Evolutionary conservation across 2,329 filamentous ascomycete genomes (phyloP), one percentile per base, ranked within the genome.

Genomic region (Byssochlamys sp.): DNA sequence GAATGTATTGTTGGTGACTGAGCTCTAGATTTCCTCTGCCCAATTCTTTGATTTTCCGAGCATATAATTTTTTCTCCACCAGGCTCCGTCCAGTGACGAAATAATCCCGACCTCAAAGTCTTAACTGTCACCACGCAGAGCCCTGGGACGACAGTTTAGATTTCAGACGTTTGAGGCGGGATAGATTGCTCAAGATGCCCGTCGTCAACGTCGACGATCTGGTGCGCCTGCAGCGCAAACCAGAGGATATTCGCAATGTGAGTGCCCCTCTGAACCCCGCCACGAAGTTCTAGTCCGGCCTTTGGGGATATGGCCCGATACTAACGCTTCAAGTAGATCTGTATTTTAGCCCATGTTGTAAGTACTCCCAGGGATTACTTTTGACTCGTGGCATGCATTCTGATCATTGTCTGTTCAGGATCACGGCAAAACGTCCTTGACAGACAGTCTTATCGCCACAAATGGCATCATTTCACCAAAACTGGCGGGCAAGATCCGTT

Each of bases 391-490:
- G 58, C 58, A 51, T 61, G 45, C 33, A 48, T 7, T n/a, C 31
- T 7, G 1, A 48, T n/a, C 9, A 48, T 57, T 50, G 55, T 54
- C 60, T 53, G 59, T 67, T 48, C 69, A 86, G 84, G 94, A 99
- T 73, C 94, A 99, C 81, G 94, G 94, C 68, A 99, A 99, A 76
- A 99, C 94, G 2, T 97, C 94, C 33, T 84, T 99, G 65, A 95
- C 91, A 58, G 94, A 99, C 74, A 91, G 91, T 60, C 84, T 99
- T 55, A 89, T 99, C 68, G 92, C 94, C 74, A 97, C 94, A 63
- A 99, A 99, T 82, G 94, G 94, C 77, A 97, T 99, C 77, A 99
- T 99, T 69, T 97, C 94, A 29, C 90, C 92, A 57, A 97, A 97
- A 72, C 81, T 97, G 69, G 94, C 94, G 57, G 94, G 94, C 73